Percentiles rank a stretch among this genome's conserved stretches.
phyloP scores from a whole-genome alignment of 805 yeast genomes.

The Cyberlindnera japonica region DNA sequence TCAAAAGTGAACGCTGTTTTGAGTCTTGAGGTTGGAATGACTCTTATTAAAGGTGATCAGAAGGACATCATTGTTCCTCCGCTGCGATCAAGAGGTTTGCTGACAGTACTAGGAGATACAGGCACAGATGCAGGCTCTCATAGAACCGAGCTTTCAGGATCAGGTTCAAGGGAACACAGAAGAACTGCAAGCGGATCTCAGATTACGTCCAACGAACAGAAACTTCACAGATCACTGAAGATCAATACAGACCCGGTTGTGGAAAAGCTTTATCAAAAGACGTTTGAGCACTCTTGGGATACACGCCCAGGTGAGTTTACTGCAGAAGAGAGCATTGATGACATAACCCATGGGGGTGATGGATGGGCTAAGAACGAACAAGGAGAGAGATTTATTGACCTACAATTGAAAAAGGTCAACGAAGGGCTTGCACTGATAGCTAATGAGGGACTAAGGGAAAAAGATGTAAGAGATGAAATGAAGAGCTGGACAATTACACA shows the following conservation, averaged over 20 bases:
- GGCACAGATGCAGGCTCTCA: slow-evolving; percentile 14
- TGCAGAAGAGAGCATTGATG: slow-evolving; percentile 71
- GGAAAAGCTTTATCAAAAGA: slow-evolving; percentile 46
- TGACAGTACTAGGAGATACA: slow-evolving; percentile 34
- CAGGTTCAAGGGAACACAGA: slow-evolving; percentile 5
- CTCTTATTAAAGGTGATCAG: slow-evolving; percentile 40
- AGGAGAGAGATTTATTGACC: slow-evolving; percentile 39
- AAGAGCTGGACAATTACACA: slow-evolving; percentile 38
- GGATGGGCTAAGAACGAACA: slow-evolving; percentile 58
- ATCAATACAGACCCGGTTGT: slow-evolving; percentile 45
- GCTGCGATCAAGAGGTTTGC: slow-evolving; percentile 45
- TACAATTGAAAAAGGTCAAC: slow-evolving; percentile 18
- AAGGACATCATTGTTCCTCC: slow-evolving; percentile 39
- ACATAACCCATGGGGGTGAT: slow-evolving; percentile 67
- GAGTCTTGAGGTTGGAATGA: slow-evolving; percentile 53
- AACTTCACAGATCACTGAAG: slow-evolving; percentile 15
- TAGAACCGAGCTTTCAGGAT: slow-evolving; percentile 6
- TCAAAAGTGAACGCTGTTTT: slow-evolving; percentile 83
- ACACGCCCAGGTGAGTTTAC: slow-evolving; percentile 50
- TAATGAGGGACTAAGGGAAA: slow-evolving; percentile 22
- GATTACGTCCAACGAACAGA: slow-evolving; percentile 11
- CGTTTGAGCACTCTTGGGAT: slow-evolving; percentile 63
- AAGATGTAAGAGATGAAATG: slow-evolving; percentile 33
- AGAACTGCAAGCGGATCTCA: slow-evolving; percentile 10
- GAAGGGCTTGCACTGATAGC: neutral